Base-by-base conservation (phyloP, 73 alveolate genomes). In the Breviolum minutum region DNA sequence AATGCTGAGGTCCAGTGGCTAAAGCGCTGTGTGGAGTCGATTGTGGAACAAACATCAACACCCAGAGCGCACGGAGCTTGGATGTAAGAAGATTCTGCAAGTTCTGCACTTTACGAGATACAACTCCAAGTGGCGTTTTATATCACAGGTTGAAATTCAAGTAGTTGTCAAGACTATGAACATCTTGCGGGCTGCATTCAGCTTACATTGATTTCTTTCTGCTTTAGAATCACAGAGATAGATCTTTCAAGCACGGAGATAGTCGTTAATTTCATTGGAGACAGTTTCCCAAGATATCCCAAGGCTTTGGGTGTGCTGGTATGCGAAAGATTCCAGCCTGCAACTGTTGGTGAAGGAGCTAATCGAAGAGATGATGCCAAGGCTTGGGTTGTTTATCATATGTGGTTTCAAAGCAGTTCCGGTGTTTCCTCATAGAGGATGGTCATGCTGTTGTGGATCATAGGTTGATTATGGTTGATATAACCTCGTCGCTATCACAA, bases 251-350 rank as follows among this genome's bases (percentile, higher is more conserved):
- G 27, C 79, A 19, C 79, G 19, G 19, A 69, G 79, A 16, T 69
- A 40, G 54, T 2, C 54, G 54, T 40, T 40, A 40, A 40, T 40
- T 40, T 40, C 54, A 40, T 40, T 40, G 54, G 54, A 40, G 54
- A 40, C 54, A 40, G 54, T 40, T 40, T 30, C 81, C 8, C 26
- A n/a, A 8, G 81, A 12, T 17, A 8, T n/a, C 85, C n/a, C 85
- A 24, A 92, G 97, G 97, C 89, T 92, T 48, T 92, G 97, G 97
- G 89, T 92, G 29, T 92, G 90, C n/a, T 92, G 97, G 97, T 63
- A 74, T 40, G 66, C 97, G 62, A 27, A 48, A 8, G 79, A 63
- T 64, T 92, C 64, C 85, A 22, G 29, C 32, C 48, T 92, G 26
- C 82, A 74, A 48, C 66, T 73, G 64, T n/a, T 63, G 19, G 97